Conservation (phyloP, 2,329 filamentous ascomycete genomes). For the Septoria linicola region DNA sequence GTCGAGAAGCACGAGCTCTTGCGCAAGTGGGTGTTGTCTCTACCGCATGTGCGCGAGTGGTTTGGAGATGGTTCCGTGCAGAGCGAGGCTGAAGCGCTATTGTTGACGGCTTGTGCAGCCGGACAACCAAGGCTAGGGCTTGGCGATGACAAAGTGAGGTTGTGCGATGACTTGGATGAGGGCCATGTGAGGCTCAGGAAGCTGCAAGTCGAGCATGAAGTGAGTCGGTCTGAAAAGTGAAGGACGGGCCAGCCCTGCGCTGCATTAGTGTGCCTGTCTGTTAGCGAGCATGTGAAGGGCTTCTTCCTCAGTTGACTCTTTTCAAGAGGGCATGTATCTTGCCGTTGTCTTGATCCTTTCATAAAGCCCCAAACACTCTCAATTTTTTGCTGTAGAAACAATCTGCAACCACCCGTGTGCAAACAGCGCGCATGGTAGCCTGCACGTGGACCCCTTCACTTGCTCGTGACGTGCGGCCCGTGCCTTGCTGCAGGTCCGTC, state of each 20-base stretch:
- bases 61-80: slow-evolving; percentile 1
- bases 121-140: neutral
- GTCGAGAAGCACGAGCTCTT: slow-evolving; percentile 8
- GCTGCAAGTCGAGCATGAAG: too few species aligned
- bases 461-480: slow-evolving; percentile 12
- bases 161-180: too few species aligned
- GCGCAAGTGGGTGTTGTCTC: slow-evolving; percentile 7
- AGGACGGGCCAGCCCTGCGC: too few species aligned
- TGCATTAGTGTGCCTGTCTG: neutral
- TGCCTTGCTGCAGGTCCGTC: slow-evolving; percentile 7
- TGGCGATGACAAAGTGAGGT: too few species aligned
- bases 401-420: slow-evolving; percentile 10
- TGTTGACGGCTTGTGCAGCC: slow-evolving; percentile 4
- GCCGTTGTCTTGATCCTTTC: neutral
- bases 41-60: slow-evolving; percentile 12
- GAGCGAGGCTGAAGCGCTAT: slow-evolving; percentile 16
- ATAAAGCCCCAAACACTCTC: neutral
- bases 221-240: too few species aligned
- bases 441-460: slow-evolving; percentile 9
- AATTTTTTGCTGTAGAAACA: neutral
- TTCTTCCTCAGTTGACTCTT: neutral
- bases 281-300: neutral
- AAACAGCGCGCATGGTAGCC: neutral
- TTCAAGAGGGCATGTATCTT: neutral
- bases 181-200: too few species aligned